Percentiles rank a stretch among this genome's conserved stretches.
phyloP scores from a whole-genome alignment of 2,329 filamentous ascomycete genomes.

The Phyllachora maydis region DNA sequence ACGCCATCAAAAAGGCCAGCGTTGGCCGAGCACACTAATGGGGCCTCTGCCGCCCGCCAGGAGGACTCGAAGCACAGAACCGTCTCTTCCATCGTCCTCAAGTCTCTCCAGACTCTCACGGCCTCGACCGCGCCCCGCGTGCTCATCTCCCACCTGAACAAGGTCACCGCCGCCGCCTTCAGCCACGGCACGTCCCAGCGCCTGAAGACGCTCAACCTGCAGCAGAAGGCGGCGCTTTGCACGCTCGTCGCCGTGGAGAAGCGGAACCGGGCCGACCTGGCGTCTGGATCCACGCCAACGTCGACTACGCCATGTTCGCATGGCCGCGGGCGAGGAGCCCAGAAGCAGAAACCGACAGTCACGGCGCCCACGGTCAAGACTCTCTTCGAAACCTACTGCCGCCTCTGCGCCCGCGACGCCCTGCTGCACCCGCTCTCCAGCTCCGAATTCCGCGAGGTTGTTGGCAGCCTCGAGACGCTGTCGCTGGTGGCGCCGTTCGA shows the following conservation, averaged over 20 bases:
- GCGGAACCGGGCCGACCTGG: slow-evolving; percentile 34
- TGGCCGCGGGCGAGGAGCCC: too few species aligned
- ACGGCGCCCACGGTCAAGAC: slow-evolving; percentile 63
- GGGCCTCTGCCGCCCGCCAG: slow-evolving; percentile 23
- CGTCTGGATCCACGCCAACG: slow-evolving; percentile 4
- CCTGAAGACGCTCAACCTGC: slow-evolving; percentile 73
- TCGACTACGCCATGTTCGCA: slow-evolving; percentile 30
- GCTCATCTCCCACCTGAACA: slow-evolving; percentile 77
- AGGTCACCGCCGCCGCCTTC: slow-evolving; percentile 75
- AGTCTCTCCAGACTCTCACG: slow-evolving; percentile 42
- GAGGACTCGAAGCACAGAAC: slow-evolving; percentile 16
- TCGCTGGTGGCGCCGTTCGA: slow-evolving; percentile 55
- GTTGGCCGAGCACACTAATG: slow-evolving; percentile 63
- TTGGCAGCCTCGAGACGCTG: slow-evolving; percentile 73
- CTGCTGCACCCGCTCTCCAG: slow-evolving; percentile 73
- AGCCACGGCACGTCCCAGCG: slow-evolving; percentile 74
- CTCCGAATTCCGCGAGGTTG: slow-evolving; percentile 86
- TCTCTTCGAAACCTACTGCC: slow-evolving; percentile 66
- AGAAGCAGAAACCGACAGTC: slow-evolving; percentile 26
- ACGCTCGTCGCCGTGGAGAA: slow-evolving; percentile 75
- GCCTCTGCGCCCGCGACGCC: slow-evolving; percentile 71
- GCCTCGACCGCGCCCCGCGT: slow-evolving; percentile 69
- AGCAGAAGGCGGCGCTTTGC: slow-evolving; percentile 90
- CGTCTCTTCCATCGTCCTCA: slow-evolving; percentile 24
- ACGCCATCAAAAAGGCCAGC: slow-evolving; percentile 59